Conservation (phyloP, 1,139 yeast species). For the Scheffersomyces parashehatae region DNA sequence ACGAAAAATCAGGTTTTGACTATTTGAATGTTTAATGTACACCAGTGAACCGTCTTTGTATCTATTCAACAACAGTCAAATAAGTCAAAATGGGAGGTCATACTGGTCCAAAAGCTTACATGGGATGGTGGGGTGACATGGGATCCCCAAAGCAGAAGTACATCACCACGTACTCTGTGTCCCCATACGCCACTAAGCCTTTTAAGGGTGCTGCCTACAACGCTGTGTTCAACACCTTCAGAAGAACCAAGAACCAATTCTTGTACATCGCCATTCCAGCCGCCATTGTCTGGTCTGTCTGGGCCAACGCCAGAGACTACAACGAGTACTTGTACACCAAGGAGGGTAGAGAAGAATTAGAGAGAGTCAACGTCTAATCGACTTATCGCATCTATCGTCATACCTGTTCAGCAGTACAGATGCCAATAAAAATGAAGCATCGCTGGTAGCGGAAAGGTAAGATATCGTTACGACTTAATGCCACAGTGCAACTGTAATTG, state of each 20-base stretch:
- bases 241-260: slow-evolving; percentile 89
- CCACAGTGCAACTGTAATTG: too few relatives aligned
- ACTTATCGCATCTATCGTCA: too few relatives aligned
- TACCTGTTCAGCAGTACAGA: too few relatives aligned
- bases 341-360: slow-evolving; percentile 95
- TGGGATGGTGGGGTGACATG: slow-evolving; percentile 97
- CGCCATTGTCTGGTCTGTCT: slow-evolving; percentile 77
- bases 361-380: slow-evolving; percentile 66
- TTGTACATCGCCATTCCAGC: slow-evolving; percentile 79
- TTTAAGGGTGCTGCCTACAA: slow-evolving; percentile 82
- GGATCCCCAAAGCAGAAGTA: slow-evolving; percentile 90
- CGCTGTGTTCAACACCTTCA: slow-evolving; percentile 89
- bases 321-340: slow-evolving; percentile 95
- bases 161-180: slow-evolving; percentile 80
- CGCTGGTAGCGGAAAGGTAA: too few relatives aligned
- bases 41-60: background rate
- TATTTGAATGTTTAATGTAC: too few relatives aligned
- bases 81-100: slow-evolving; percentile 56
- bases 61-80: slow-evolving; percentile 2
- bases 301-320: slow-evolving; percentile 87
- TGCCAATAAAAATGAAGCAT: too few relatives aligned
- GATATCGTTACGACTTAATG: too few relatives aligned
- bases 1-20: too few relatives aligned
- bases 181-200: slow-evolving; percentile 93
- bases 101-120: slow-evolving; percentile 72